Base-by-base conservation (phyloP, 2,329 filamentous ascomycete genomes). In the Ophiostoma sp. region DNA sequence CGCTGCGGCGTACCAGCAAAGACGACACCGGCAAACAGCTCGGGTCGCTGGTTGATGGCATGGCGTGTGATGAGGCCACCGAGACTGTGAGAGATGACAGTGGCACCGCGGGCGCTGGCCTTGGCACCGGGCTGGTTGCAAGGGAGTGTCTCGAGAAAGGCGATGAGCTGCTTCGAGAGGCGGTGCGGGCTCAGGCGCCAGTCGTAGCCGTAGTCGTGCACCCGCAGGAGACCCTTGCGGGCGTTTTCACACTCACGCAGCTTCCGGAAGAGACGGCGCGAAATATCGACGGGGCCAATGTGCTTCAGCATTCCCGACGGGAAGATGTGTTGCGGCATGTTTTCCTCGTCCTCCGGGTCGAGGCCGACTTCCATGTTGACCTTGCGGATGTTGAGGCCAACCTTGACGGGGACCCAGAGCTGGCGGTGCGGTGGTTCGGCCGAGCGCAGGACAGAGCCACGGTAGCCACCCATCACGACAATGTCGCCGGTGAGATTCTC, bases 151-250 rank as follows among this genome's bases (percentile, higher is more conserved):
- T 92, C 89, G 17, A 98, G 84, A 78, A 93, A 97, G 22, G 87
- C 82, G 48, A 91, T 88, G n/a, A 98, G 84, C 75, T 89, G 89
- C 63, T 86, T 85, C 2, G 92, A 94, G 0, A 96, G 86, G 0
- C 94, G 84, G 78, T 91, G 88, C 0, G 95, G 95, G 76, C 93
- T 96, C 52, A 99, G 84, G 19, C 95, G 88, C 95, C 95, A 98
- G 82, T 98, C 95, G 78, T 97, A 98, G 22, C 95, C 94, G 79
- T 95, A 98, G 78, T 98, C 92, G 85, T 94, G 94, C 0, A 97
- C 88, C 64, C 94, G 87, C 6, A 98, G 83, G 75, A 88, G 91
- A 8, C 93, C 93, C 3, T 84, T 86, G 70, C 88, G 87, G 1
- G 89, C 90, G 78, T 97, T 97, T 15, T 93, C 90, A 76, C 89